These are phyloP conservation scores for Carex scoparia DNA, from an alignment of 176 grass and related monocot genomes.

Conservation along the genomic window DNA sequence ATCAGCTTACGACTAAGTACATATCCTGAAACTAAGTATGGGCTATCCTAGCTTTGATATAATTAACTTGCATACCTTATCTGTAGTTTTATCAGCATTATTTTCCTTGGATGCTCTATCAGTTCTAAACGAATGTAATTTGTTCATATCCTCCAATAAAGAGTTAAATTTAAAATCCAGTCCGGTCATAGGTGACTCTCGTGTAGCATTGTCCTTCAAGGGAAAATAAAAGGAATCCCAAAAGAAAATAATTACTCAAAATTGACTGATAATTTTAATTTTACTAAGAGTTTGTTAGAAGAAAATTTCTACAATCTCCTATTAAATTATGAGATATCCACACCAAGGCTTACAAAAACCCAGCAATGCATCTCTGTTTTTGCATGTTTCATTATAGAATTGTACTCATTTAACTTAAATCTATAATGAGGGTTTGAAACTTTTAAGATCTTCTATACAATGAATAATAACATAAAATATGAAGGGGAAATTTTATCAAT, in stretches of 20 bases:
- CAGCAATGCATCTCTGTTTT: neutral
- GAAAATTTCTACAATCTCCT: neutral
- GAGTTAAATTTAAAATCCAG: neutral
- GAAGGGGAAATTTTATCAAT: neutral
- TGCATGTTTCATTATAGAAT: no score
- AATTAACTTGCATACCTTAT: constrained; percentile 28
- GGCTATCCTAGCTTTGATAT: neutral
- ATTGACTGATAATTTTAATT: neutral
- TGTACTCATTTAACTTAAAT: neutral
- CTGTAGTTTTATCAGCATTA: constrained; percentile 29
- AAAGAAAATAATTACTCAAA: neutral
- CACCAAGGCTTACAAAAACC: neutral
- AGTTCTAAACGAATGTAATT: neutral
- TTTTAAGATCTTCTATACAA: neutral
- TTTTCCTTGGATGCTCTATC: constrained; percentile 21
- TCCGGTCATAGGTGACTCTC: neutral
- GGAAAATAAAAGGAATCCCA: neutral
- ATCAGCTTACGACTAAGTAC: neutral
- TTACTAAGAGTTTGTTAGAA: neutral
- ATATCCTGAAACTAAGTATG: neutral
- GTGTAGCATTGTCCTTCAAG: neutral
- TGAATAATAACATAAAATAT: neutral
- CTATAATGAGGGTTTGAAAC: neutral
- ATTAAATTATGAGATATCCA: no score
- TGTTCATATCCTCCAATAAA: neutral